A percentile compares a stretch with the other conserved stretches of the same genome.
Evolutionary conservation across 805 yeast genomes (phyloP).

Genomic region (Priceomyces medius): DNA sequence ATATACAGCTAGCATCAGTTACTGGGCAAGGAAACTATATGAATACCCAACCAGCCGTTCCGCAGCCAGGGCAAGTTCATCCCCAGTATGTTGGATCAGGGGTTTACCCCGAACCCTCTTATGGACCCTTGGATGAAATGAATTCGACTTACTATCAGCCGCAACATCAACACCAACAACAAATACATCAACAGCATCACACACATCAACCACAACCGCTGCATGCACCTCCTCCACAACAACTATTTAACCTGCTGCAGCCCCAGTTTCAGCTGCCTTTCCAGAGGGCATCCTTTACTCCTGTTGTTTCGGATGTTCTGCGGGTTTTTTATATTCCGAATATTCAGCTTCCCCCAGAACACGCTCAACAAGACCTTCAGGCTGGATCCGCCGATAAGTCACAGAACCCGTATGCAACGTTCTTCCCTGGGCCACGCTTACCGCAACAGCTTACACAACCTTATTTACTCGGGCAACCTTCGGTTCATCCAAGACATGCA

Average conservation of each 20-base stretch:
- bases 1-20: conserved; percentile 3
- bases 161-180: conserved; percentile 10
- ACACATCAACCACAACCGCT: neutral
- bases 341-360: conserved; percentile 9
- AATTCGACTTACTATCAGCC: conserved; percentile 5
- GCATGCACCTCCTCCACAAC: conserved; percentile 3
- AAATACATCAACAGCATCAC: conserved; percentile 6
- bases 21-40: neutral
- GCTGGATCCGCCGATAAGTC: neutral
- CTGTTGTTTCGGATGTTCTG: conserved; percentile 4
- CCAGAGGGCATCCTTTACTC: conserved; percentile 1
- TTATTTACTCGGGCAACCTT: conserved; percentile 3
- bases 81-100: conserved; percentile 1
- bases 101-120: conserved; percentile 2
- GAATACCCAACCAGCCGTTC: neutral
- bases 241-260: conserved; percentile 3
- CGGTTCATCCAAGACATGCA: conserved; percentile 5
- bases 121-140: neutral
- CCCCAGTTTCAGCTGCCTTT: conserved; percentile 2
- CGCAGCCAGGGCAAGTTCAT: conserved; percentile 1
- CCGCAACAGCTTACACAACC: conserved; percentile 1
- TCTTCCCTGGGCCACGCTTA: neutral
- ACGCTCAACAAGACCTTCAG: conserved; percentile 5
- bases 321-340: conserved; percentile 9
- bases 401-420: conserved; percentile 2